Percentiles rank a stretch among this genome's conserved stretches.
phyloP scores from a whole-genome alignment of 2,329 filamentous ascomycete genomes.

The Macrophomina phaseolina region DNA sequence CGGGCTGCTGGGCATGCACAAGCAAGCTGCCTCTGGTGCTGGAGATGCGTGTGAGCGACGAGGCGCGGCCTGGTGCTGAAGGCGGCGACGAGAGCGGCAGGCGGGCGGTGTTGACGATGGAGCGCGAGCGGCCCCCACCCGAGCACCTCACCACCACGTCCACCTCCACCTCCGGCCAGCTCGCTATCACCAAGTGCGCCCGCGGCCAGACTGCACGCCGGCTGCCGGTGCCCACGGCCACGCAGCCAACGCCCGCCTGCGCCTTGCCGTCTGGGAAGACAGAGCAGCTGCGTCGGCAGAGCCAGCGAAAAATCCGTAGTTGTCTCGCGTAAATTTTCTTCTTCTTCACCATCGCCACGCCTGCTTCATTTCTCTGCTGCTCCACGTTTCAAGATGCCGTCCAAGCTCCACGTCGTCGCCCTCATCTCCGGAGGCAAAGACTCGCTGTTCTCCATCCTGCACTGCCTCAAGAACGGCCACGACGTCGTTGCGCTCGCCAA shows the following conservation, averaged over 20 bases:
- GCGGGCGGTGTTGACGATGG: no score
- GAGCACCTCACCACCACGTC: not conserved
- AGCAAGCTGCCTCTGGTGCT: not conserved
- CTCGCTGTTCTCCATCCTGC: constrained; percentile 90
- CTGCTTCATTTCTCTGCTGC: constrained; percentile 29
- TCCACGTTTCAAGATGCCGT: constrained; percentile 38
- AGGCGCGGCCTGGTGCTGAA: not conserved
- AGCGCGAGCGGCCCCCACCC: no score
- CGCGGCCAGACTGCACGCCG: not conserved
- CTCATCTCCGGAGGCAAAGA: constrained; percentile 97
- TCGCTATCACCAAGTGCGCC: no score
- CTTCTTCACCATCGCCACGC: constrained; percentile 43
- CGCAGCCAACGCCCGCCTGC: no score
- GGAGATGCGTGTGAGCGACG: not conserved
- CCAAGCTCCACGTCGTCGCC: constrained; percentile 71
- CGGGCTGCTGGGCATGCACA: not conserved
- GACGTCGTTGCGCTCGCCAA: constrained; percentile 87
- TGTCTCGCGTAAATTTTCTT: constrained; percentile 30
- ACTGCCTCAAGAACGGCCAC: constrained; percentile 87
- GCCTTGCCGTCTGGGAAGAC: not conserved
- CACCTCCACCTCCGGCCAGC: not conserved
- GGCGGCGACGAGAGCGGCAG: no score
- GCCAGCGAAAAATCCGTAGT: constrained; percentile 23
- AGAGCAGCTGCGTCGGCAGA: constrained; percentile 29
- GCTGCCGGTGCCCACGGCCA: no score